Percentiles rank a stretch among this genome's conserved stretches.
These are phyloP conservation scores for Helicostylum pulchrum DNA, from an alignment of 192 early-diverging fungal species.

Conservation along the genomic window DNA sequence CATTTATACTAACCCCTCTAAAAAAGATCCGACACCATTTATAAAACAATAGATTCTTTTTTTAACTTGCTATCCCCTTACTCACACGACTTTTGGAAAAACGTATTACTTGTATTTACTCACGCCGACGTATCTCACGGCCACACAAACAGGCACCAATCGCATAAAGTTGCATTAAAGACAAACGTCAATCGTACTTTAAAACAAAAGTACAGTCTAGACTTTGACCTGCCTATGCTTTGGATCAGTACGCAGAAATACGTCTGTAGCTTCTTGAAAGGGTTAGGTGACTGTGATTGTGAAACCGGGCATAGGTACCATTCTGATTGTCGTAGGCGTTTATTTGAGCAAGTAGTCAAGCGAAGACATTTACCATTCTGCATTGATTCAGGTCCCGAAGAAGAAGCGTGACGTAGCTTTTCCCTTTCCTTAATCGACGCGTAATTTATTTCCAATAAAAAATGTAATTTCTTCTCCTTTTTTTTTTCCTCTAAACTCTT, in stretches of 20 bases:
- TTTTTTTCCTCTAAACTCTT: not conserved
- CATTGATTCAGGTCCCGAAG: not conserved
- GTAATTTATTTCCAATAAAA: too few species aligned
- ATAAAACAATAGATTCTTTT: conserved; percentile 12
- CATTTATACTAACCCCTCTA: not conserved
- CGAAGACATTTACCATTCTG: conserved; percentile 5
- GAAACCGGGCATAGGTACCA: conserved; percentile 18
- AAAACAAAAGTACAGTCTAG: conserved; percentile 1
- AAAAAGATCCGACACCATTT: conserved; percentile 4
- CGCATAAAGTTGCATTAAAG: conserved; percentile 17
- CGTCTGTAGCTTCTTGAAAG: conserved; percentile 21
- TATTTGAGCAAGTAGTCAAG: conserved; percentile 22
- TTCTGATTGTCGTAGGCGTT: conserved; percentile 24
- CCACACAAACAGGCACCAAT: conserved; percentile 2
- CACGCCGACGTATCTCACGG: conserved; percentile 18
- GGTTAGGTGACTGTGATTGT: conserved; percentile 28
- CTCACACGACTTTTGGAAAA: conserved; percentile 15
- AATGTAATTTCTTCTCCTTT: not conserved
- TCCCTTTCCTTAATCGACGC: too few species aligned
- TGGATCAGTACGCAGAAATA: conserved; percentile 25
- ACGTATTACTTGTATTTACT: conserved; percentile 29
- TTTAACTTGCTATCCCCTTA: not conserved
- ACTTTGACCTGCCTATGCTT: conserved; percentile 18
- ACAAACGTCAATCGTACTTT: conserved; percentile 13
- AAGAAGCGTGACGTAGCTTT: too few species aligned